Conservation (phyloP, 495 filamentous ascomycete species). For the Beverwykella pulmonaria region DNA sequence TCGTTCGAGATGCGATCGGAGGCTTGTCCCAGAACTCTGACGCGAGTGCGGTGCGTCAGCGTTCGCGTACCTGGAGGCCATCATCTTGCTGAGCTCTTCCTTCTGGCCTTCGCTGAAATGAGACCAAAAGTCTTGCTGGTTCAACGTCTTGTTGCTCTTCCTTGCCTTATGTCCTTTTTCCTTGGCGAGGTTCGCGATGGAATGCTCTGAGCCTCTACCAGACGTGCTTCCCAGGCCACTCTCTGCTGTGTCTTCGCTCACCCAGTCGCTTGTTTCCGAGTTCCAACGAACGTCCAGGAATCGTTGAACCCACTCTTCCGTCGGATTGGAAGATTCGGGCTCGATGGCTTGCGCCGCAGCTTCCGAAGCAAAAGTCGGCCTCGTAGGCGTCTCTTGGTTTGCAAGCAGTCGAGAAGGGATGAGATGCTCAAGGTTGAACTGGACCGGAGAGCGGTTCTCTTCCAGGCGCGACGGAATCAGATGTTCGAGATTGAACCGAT, state of each 20-base stretch:
- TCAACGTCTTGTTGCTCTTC: constrained; percentile 44
- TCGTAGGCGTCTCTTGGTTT: constrained; percentile 34
- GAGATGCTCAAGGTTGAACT: constrained; percentile 42
- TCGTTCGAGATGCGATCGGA: constrained; percentile 11
- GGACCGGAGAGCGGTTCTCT: constrained; percentile 33
- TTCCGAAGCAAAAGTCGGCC: constrained; percentile 9
- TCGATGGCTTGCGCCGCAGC: constrained; percentile 16
- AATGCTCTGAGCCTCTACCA: not conserved
- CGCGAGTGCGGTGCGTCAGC: constrained; percentile 23
- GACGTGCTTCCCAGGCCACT: constrained; percentile 25
- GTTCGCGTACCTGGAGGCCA: constrained; percentile 40
- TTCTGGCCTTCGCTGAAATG: constrained; percentile 36
- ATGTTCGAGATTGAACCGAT: constrained; percentile 43
- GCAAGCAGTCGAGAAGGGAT: constrained; percentile 42
- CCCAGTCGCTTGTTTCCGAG: constrained; percentile 35
- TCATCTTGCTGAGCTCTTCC: constrained; percentile 41
- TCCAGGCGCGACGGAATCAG: constrained; percentile 29
- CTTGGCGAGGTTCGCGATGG: not conserved
- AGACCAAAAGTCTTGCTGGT: constrained; percentile 46
- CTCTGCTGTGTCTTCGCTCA: constrained; percentile 39
- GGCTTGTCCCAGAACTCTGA: constrained; percentile 24
- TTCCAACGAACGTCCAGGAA: constrained; percentile 39
- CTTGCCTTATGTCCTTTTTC: constrained; percentile 39
- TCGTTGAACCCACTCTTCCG: constrained; percentile 43
- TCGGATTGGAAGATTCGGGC: constrained; percentile 15